These are phyloP conservation scores for Flaveria ramosissima DNA, from an alignment of 129 eudicot genomes.

Conservation along the genomic window DNA sequence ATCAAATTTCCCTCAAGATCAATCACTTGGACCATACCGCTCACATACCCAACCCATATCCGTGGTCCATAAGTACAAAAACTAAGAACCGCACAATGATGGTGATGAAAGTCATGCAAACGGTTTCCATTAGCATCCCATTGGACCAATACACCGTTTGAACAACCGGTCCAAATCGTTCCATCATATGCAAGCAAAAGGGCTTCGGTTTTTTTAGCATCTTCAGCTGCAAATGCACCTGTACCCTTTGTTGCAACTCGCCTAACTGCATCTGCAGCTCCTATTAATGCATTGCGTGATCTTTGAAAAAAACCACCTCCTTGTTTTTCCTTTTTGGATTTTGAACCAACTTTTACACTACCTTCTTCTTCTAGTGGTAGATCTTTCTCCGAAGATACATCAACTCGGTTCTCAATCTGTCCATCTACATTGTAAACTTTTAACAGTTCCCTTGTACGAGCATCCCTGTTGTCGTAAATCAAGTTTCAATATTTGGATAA, in stretches of 20 bases:
- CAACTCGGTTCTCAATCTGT: slow-evolving; percentile 82
- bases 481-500: not conserved
- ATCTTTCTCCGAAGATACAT: slow-evolving; percentile 62
- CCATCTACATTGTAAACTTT: slow-evolving; percentile 90
- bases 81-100: slow-evolving; percentile 76
- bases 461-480: slow-evolving; percentile 68
- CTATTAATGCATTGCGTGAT: slow-evolving; percentile 93
- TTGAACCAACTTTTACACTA: slow-evolving; percentile 62
- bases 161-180: slow-evolving; percentile 86
- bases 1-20: slow-evolving; percentile 81
- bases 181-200: slow-evolving; percentile 77
- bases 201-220: slow-evolving; percentile 85
- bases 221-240: slow-evolving; percentile 77
- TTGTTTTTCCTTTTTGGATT: slow-evolving; percentile 83
- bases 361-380: slow-evolving; percentile 75
- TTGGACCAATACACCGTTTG: slow-evolving; percentile 77
- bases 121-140: slow-evolving; percentile 98
- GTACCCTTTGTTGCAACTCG: slow-evolving; percentile 91
- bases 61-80: slow-evolving; percentile 79
- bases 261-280: slow-evolving; percentile 99
- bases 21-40: slow-evolving; percentile 80
- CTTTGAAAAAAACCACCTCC: slow-evolving; percentile 75
- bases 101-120: slow-evolving; percentile 72
- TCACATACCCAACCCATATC: slow-evolving; percentile 86
- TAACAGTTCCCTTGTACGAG: slow-evolving; percentile 88